Conservation (phyloP, 75 land plant genomes). For the Chamaecyparis obtusa region DNA sequence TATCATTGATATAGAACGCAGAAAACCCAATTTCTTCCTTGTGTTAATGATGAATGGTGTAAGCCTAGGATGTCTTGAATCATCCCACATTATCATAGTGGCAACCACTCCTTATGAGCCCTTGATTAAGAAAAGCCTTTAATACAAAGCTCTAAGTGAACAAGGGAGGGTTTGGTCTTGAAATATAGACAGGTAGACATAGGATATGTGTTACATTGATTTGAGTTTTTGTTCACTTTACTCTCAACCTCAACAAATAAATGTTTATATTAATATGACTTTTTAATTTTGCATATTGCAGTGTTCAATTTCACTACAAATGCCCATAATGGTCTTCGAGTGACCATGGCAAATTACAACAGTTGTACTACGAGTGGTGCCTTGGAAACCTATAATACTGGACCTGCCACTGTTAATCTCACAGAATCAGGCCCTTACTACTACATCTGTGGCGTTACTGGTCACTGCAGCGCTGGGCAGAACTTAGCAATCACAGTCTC, state of each 20-base stretch:
- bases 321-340: conserved; percentile 15
- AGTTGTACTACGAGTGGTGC: conserved; percentile 15
- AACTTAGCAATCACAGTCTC: conserved; percentile 17
- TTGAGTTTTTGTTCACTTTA: too few species aligned
- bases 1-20: too few species aligned
- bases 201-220: not conserved
- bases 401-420: conserved; percentile 14
- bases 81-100: not conserved
- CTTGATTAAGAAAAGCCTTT: not conserved
- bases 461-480: conserved; percentile 26
- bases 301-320: conserved; percentile 27
- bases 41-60: too few species aligned
- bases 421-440: conserved; percentile 7
- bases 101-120: not conserved
- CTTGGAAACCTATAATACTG: not conserved
- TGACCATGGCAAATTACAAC: conserved; percentile 14
- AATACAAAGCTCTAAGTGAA: not conserved
- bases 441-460: conserved; percentile 13
- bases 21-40: too few species aligned
- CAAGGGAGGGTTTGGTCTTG: not conserved
- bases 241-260: not conserved
- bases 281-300: conserved; percentile 9
- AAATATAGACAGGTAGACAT: not conserved
- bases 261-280: not conserved
- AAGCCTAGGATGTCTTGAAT: not conserved